Evolutionary conservation across 2,329 filamentous ascomycete genomes (phyloP).

Genomic region (Fusarium brevicatenulatum): DNA sequence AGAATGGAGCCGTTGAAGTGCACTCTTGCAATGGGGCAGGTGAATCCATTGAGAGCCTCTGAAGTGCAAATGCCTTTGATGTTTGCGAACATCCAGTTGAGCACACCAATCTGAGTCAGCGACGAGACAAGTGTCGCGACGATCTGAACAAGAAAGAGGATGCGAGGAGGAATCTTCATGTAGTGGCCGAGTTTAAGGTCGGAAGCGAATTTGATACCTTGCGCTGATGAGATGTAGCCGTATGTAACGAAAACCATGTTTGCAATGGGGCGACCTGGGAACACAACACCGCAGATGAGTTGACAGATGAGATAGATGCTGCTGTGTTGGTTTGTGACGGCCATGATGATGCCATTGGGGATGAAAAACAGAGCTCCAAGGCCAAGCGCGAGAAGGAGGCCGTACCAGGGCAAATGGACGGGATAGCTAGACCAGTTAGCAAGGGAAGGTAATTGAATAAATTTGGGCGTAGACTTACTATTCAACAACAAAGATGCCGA

Average conservation of each 20-base stretch:
- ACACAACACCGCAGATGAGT: constrained; percentile 82
- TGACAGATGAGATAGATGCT: constrained; percentile 89
- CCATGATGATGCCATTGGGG: constrained; percentile 92
- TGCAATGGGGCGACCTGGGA: constrained; percentile 85
- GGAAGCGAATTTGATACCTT: constrained; percentile 88
- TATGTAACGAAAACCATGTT: constrained; percentile 96
- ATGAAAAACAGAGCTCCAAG: constrained; percentile 88
- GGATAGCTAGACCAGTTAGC: constrained; percentile 68
- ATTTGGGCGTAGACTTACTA: constrained; percentile 65
- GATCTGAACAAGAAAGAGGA: constrained; percentile 82
- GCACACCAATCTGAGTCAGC: constrained; percentile 81
- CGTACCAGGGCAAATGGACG: constrained; percentile 87
- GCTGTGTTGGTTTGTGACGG: constrained; percentile 89
- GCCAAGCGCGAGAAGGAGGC: constrained; percentile 78
- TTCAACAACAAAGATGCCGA: constrained; percentile 86
- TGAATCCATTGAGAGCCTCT: constrained; percentile 85
- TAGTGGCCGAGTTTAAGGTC: constrained; percentile 90
- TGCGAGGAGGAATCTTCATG: constrained; percentile 86
- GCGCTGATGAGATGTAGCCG: constrained; percentile 87
- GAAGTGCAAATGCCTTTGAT: constrained; percentile 82
- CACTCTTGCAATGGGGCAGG: constrained; percentile 85
- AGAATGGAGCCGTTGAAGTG: constrained; percentile 92
- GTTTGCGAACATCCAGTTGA: constrained; percentile 90
- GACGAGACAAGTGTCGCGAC: constrained; percentile 80
- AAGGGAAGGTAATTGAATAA: not conserved